Evolutionary conservation across 2,329 filamentous ascomycete genomes (phyloP).

Genomic region (Colletotrichum australisinense): DNA sequence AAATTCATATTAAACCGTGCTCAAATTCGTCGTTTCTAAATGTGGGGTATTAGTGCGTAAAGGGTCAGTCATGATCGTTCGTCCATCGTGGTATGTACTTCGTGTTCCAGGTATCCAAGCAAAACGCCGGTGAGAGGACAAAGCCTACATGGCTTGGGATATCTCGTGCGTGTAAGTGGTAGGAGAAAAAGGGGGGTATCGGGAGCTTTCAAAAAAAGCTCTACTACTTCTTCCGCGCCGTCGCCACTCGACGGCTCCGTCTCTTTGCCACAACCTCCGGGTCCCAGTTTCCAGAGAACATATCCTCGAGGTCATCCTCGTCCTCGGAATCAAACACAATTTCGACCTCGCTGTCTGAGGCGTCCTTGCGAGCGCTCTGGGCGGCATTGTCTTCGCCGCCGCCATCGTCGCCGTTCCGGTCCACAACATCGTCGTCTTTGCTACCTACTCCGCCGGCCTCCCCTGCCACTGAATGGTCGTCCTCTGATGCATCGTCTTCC

Average conservation of each 20-base stretch:
- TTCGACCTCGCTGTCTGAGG: slow-evolving; percentile 46
- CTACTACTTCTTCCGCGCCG: slow-evolving; percentile 32
- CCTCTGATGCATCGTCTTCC: slow-evolving; percentile 17
- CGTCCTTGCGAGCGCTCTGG: neutral
- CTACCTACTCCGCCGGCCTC: neutral
- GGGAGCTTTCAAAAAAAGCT: slow-evolving; percentile 4
- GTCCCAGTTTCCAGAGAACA: slow-evolving; percentile 73
- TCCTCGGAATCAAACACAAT: slow-evolving; percentile 72
- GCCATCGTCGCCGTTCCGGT: slow-evolving; percentile 20
- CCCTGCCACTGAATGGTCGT: slow-evolving; percentile 11
- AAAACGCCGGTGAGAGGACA: slow-evolving; percentile 15
- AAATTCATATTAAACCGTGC: slow-evolving; percentile 1
- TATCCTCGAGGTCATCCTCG: slow-evolving; percentile 74
- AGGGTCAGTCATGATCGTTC: neutral
- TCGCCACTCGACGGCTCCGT: slow-evolving; percentile 50
- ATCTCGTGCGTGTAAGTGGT: neutral
- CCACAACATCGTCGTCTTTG: slow-evolving; percentile 12
- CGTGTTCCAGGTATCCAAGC: neutral
- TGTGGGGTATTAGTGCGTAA: slow-evolving; percentile 26
- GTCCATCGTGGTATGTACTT: slow-evolving; percentile 9
- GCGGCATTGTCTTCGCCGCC: slow-evolving; percentile 15
- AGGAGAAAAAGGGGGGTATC: slow-evolving; percentile 7
- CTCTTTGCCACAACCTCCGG: slow-evolving; percentile 61
- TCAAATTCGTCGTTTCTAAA: slow-evolving; percentile 10
- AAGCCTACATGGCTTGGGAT: slow-evolving; percentile 8